A percentile compares a stretch with the other conserved stretches of the same genome.
phyloP scores from a whole-genome alignment of 768 basidiomycete species.

The Lactarius evosmus region DNA sequence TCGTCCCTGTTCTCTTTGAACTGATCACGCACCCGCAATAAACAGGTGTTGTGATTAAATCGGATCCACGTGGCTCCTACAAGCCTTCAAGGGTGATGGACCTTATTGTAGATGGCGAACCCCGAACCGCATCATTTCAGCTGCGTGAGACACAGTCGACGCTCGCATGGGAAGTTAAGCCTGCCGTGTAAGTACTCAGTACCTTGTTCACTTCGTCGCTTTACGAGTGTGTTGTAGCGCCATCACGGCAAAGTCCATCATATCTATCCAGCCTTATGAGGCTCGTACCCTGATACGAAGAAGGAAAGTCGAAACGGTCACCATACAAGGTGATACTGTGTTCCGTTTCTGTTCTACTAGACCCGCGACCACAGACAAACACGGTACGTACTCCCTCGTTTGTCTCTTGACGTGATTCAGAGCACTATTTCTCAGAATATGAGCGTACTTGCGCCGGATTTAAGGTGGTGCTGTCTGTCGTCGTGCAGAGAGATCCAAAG shows the following conservation, averaged over 20 bases:
- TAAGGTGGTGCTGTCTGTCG: not conserved
- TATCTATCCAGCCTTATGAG: constrained; percentile 16
- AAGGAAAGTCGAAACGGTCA: constrained; percentile 13
- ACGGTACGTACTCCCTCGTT: constrained; percentile 1
- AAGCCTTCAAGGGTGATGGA: constrained; percentile 10
- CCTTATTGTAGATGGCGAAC: constrained; percentile 14
- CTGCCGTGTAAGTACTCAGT: not conserved
- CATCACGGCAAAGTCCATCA: constrained; percentile 14
- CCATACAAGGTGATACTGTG: constrained; percentile 10
- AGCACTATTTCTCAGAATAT: not conserved
- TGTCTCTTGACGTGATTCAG: not conserved
- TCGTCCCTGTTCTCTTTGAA: not conserved
- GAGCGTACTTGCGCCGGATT: constrained; percentile 3
- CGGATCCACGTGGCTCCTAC: constrained; percentile 10
- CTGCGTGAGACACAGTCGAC: constrained; percentile 8
- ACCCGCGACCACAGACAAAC: constrained; percentile 14
- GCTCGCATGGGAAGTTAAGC: constrained; percentile 18
- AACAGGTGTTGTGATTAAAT: constrained; percentile 12
- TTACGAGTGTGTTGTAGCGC: not conserved
- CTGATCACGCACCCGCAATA: not conserved
- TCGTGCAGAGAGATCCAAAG: constrained; percentile 5
- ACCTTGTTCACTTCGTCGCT: not conserved
- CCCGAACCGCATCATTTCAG: constrained; percentile 1
- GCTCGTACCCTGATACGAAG: constrained; percentile 10
- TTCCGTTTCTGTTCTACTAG: constrained; percentile 4